Conservation (phyloP, 306 rosid species). For the Inga oerstediana region DNA sequence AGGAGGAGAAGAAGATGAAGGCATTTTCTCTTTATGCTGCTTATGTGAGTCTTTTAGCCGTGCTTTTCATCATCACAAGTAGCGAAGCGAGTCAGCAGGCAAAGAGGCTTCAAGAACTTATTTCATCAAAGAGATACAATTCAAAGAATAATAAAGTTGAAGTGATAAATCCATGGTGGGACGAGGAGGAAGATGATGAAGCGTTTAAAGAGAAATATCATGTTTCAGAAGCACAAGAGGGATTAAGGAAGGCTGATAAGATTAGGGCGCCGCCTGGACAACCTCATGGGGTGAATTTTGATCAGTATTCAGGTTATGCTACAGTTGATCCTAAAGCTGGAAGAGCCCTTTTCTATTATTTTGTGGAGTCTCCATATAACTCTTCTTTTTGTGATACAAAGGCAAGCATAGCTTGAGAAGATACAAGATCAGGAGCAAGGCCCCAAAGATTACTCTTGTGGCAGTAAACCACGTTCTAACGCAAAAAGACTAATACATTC, state of each 20-base stretch:
- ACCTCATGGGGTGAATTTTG: constrained; percentile 54
- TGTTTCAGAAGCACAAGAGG: neutral
- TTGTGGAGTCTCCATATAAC: constrained; percentile 55
- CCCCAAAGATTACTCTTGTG: no score
- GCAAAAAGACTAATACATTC: no score
- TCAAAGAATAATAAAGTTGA: constrained; percentile 19
- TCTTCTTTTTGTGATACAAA: no score
- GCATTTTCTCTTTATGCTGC: constrained; percentile 19
- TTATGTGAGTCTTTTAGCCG: constrained; percentile 31
- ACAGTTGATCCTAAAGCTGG: constrained; percentile 49
- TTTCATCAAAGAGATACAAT: constrained; percentile 32
- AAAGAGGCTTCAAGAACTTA: constrained; percentile 43
- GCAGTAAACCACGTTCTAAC: no score
- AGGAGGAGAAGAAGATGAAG: constrained; percentile 37
- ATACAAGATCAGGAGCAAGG: no score
- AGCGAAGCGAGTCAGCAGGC: constrained; percentile 46
- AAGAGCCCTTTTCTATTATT: constrained; percentile 60
- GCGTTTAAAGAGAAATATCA: constrained; percentile 9
- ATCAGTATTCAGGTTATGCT: constrained; percentile 64
- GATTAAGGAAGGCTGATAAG: constrained; percentile 43
- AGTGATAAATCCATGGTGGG: constrained; percentile 26
- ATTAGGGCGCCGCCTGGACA: constrained; percentile 64
- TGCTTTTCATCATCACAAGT: constrained; percentile 10
- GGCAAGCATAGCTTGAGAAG: no score
- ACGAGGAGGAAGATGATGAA: constrained; percentile 7